These are phyloP conservation scores for Podochytrium sp. DNA, from an alignment of 192 early-diverging fungal species.

Conservation along the genomic window DNA sequence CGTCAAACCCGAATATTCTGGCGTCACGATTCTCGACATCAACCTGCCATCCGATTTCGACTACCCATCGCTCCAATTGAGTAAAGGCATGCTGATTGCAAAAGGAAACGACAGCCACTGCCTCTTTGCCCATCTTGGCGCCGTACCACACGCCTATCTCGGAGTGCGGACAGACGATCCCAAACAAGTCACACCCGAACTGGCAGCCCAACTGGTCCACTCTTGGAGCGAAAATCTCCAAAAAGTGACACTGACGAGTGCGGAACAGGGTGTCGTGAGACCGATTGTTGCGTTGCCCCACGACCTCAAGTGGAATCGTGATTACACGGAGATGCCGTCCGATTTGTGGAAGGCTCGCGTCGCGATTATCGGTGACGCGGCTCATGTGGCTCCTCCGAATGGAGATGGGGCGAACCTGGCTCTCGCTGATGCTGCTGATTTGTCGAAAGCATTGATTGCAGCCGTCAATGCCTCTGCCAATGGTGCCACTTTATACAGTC, in stretches of 20 bases:
- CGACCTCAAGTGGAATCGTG: neutral
- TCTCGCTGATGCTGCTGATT: neutral
- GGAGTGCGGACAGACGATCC: neutral
- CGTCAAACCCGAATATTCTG: conserved; percentile 48
- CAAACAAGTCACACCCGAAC: neutral
- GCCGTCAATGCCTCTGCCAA: neutral
- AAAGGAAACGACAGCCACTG: conserved; percentile 37
- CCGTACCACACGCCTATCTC: neutral
- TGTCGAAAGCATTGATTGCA: neutral
- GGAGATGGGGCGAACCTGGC: conserved; percentile 3
- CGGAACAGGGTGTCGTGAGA: neutral
- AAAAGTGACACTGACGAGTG: neutral
- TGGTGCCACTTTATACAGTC: neutral
- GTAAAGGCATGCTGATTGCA: conserved; percentile 22
- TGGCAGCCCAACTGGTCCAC: neutral
- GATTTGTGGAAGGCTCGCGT: neutral
- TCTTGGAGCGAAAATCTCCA: neutral
- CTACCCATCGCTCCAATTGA: neutral
- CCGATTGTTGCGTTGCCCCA: conserved; percentile 13
- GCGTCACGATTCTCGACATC: conserved; percentile 47
- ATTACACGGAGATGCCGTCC: neutral
- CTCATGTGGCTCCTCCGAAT: neutral
- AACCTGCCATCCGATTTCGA: conserved; percentile 37
- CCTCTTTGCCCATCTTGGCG: conserved; percentile 22
- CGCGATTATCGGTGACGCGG: conserved; percentile 4